phyloP scores from a whole-genome alignment of 441 rosid genomes.

The Jatropha multifida region DNA sequence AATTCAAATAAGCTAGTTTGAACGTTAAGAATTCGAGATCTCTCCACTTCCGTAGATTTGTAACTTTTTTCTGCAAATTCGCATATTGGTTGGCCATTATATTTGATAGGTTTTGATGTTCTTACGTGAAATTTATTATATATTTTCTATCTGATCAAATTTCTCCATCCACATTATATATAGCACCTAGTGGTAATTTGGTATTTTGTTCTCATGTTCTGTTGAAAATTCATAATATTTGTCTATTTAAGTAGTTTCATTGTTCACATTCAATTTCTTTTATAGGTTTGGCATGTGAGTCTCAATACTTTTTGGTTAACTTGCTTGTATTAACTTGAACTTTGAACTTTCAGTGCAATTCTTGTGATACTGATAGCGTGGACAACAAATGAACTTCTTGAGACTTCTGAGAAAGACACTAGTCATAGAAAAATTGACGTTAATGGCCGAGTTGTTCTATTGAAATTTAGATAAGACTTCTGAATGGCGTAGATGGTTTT shows the following conservation, averaged over 20 bases:
- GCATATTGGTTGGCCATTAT: background rate
- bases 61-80: constrained; percentile 2
- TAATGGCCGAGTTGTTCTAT: background rate
- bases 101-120: background rate
- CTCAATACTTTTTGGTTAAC: constrained; percentile 15
- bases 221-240: constrained; percentile 5
- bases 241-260: constrained; percentile 3
- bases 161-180: background rate
- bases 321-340: constrained; percentile 1
- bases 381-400: constrained; percentile 6
- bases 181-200: background rate
- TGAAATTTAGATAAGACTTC: background rate
- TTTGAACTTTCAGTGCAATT: constrained; percentile 9
- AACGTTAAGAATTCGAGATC: constrained; percentile 21
- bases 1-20: background rate
- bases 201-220: background rate
- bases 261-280: background rate
- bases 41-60: background rate
- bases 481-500: background rate
- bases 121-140: background rate
- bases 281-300: constrained; percentile 16
- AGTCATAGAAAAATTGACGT: constrained; percentile 12
- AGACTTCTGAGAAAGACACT: constrained; percentile 15
- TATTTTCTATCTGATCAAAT: background rate
- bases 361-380: constrained; percentile 11